Base-by-base conservation (phyloP, 2,329 filamentous ascomycete genomes). In the Pyricularia sp. region DNA sequence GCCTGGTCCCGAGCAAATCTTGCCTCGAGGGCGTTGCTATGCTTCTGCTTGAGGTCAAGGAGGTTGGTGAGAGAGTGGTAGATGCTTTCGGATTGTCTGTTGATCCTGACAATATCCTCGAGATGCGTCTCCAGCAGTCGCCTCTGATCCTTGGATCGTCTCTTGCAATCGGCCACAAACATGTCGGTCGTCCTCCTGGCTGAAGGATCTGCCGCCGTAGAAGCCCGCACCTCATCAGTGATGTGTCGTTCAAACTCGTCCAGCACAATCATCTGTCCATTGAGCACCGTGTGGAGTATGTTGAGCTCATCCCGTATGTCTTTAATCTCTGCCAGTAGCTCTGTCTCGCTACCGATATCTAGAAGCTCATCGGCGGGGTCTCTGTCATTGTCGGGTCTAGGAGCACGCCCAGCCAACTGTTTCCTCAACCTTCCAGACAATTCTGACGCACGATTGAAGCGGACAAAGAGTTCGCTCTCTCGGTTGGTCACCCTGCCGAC, bases 21-120 rank as follows among this genome's bases (percentile, higher is more conserved):
- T 1, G 88, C 88, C 74, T 90, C 88, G 65, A 89, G 85, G 0
- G 86, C 87, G 76, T 90, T 90, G 71, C 87, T 87, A 69, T 90
- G 87, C 75, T 90, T 90, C 73, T 91, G 88, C 73, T 91, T 91
- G 0, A 90, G 81, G 71, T 90, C 88, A 0, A 91, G 83, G 5
- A 90, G 78, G 72, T 90, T 85, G 0, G 85, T 88, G 64, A 90
- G 83, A 69, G 82, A 85, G 63, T 82, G 78, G 73, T 89, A 89
- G 70, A 89, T 85, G 26, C 84, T 81, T 69, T 84, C 81, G 0
- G 88, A 87, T 75, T 89, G 87, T 67, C 84, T 83, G 73, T 88
- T 84, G 87, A 90, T 90, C 20, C 86, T 81, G 42, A 84, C 81
- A n/a, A 90, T 81, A 70, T 90, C 88, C 70, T 85, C 84, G 65